Evolutionary conservation across 2,329 filamentous ascomycete species (phyloP).

Genomic region (Aspergillus pseudoglaucus): DNA sequence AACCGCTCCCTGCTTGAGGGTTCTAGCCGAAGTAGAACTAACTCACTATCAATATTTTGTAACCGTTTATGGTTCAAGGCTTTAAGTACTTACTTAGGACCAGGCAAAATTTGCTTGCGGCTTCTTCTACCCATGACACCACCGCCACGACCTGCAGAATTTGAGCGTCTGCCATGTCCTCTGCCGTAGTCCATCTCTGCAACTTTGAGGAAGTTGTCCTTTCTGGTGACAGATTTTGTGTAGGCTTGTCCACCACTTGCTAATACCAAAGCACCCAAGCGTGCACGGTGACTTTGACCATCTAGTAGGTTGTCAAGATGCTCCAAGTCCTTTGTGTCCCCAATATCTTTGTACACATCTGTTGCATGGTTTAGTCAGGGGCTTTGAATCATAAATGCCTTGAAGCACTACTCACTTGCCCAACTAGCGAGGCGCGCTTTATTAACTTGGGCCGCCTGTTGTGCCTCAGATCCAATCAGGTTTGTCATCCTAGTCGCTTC

Average conservation of each 20-base stretch:
- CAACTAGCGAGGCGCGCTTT: slow-evolving; percentile 21
- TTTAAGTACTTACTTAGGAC: neutral
- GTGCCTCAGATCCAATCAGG: slow-evolving; percentile 21
- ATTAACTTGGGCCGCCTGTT: slow-evolving; percentile 20
- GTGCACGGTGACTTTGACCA: slow-evolving; percentile 34
- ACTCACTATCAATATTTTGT: neutral
- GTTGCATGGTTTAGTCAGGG: slow-evolving; percentile 5
- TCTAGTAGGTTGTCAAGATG: slow-evolving; percentile 26
- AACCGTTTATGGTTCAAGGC: neutral
- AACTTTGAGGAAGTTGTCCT: slow-evolving; percentile 2
- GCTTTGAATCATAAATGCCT: neutral
- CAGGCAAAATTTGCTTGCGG: slow-evolving; percentile 2
- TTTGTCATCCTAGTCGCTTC: slow-evolving; percentile 25
- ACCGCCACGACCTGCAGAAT: slow-evolving; percentile 16
- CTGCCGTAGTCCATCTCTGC: neutral
- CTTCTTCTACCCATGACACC: slow-evolving; percentile 18
- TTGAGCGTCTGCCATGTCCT: neutral
- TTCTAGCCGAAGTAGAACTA: slow-evolving; percentile 1
- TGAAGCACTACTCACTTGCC: slow-evolving; percentile 23
- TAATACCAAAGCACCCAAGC: slow-evolving; percentile 17
- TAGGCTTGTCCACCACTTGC: slow-evolving; percentile 12
- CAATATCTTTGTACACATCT: slow-evolving; percentile 26
- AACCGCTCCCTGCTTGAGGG: slow-evolving; percentile 2
- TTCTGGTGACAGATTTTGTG: neutral
- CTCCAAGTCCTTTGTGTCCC: slow-evolving; percentile 24